phyloP scores from a whole-genome alignment of 176 grass and related monocot species.

The Canna indica region DNA sequence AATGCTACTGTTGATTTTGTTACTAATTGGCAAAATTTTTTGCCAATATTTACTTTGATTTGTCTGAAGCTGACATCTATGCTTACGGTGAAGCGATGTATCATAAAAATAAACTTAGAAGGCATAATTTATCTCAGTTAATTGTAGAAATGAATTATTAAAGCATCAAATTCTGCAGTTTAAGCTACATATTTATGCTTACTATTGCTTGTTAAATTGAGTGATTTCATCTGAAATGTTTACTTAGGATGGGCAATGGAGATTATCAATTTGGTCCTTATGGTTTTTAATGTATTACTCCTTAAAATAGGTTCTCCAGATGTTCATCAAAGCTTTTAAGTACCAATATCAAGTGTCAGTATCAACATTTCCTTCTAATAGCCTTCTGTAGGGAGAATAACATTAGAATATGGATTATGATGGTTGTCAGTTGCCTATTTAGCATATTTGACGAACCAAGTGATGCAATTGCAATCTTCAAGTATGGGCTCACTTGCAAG shows the following conservation, averaged over 20 bases:
- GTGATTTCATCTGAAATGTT: background rate
- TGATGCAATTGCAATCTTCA: background rate
- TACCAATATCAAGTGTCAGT: background rate
- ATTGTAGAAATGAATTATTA: background rate
- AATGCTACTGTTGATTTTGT: constrained; percentile 22
- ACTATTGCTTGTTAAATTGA: background rate
- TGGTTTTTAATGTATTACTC: background rate
- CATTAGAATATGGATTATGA: background rate
- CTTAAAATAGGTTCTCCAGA: no score
- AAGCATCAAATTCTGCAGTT: background rate
- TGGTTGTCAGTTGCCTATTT: background rate
- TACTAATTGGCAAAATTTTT: constrained; percentile 1
- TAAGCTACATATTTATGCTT: background rate
- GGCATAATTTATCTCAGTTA: background rate
- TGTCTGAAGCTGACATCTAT: background rate
- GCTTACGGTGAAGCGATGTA: background rate
- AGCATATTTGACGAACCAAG: background rate
- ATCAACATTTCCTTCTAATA: background rate
- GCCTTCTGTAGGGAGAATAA: background rate
- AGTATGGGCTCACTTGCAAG: background rate
- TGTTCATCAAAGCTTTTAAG: no score
- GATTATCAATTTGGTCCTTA: background rate
- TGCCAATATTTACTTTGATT: no score
- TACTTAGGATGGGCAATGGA: background rate
- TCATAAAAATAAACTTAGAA: background rate